Evolutionary conservation across 2,329 filamentous ascomycete genomes (phyloP), one percentile per base, ranked within the genome.

Genomic region (Epichloe baconii): DNA sequence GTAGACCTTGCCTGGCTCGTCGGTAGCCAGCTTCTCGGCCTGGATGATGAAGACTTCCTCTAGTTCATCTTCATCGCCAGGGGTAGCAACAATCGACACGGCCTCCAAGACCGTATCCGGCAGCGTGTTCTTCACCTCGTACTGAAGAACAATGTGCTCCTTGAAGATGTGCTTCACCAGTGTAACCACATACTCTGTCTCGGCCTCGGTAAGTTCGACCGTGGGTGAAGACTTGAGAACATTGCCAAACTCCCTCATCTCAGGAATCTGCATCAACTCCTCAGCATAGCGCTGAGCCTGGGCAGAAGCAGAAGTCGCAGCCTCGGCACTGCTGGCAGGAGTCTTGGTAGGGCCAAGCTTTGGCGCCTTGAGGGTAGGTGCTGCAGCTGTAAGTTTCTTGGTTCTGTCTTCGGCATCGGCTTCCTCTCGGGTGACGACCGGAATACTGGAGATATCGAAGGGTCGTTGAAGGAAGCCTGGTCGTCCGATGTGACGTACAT

Each of bases 111-210:
- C 80, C 15, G 89, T 95, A 54, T 90, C 88, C 12, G 88, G 85
- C 11, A 98, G 77, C 2, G 93, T 98, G 74, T 98, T 98, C 77
- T 95, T 97, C 67, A 98, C 83, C 65, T 97, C 88, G 68, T 93
- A 98, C 65, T 98, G 93, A 50, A 98, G 73, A 36, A 98, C 91
- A 63, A 98, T 76, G 64, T 97, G 88, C 66, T 95, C 88, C 72
- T 95, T 95, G 82, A 96, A 98, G 62, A 98, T 82, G 66, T 98
- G 93, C 75, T 98, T 98, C 69, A 96, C 80, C 21, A 93, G 83
- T 37, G 79, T 83, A 54, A 98, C 93, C 48, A 96, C 89, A 61
- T 98, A 98, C 69, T 98, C 93, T 19, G 91, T 97, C 71, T 97
- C 93, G 49, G 88, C 88, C 68, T 98, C 93, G 17, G 93, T 97